Evolutionary conservation across 129 eudicot genomes (phyloP).

Genomic region (Flaveria linearis): DNA sequence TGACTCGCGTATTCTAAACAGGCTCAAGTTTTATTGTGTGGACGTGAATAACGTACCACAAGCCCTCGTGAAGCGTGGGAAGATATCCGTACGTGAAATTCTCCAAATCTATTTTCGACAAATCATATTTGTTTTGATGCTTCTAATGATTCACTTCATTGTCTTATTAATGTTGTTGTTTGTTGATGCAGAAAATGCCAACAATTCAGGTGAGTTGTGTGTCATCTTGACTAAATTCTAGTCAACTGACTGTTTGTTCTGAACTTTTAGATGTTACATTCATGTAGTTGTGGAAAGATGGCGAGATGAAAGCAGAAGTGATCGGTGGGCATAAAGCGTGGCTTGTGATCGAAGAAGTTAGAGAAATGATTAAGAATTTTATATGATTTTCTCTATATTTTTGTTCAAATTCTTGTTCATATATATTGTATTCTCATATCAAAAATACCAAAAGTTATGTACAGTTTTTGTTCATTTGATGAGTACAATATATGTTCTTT

Average conservation of each 20-base stretch:
- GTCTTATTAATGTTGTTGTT: conserved; percentile 5
- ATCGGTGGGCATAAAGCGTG: conserved; percentile 98
- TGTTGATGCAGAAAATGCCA: conserved; percentile 85
- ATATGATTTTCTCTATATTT: conserved; percentile 36
- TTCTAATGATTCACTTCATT: background rate
- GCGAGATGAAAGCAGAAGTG: conserved; percentile 96
- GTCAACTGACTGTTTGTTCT: background rate
- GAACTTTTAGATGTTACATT: conserved; percentile 3
- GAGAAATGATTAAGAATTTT: conserved; percentile 69
- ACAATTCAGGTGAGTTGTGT: conserved; percentile 79
- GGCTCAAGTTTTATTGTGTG: conserved; percentile 72
- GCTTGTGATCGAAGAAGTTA: conserved; percentile 96
- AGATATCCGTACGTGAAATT: conserved; percentile 62
- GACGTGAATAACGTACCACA: conserved; percentile 98
- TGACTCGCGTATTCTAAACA: conserved; percentile 22
- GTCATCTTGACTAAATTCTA: background rate
- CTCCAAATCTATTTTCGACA: background rate
- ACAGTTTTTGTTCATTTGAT: conserved; percentile 18
- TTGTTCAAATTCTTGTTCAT: conserved; percentile 27
- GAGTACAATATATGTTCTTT: background rate
- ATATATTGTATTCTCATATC: conserved; percentile 14
- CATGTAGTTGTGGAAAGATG: conserved; percentile 90
- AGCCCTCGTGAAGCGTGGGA: conserved; percentile 88
- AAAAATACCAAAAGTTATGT: conserved; percentile 28
- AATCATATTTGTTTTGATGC: background rate